Percentiles rank a stretch among this genome's conserved stretches.
Conservation (phyloP, 2,329 filamentous ascomycete species). For the Verruconis gallopava region DNA sequence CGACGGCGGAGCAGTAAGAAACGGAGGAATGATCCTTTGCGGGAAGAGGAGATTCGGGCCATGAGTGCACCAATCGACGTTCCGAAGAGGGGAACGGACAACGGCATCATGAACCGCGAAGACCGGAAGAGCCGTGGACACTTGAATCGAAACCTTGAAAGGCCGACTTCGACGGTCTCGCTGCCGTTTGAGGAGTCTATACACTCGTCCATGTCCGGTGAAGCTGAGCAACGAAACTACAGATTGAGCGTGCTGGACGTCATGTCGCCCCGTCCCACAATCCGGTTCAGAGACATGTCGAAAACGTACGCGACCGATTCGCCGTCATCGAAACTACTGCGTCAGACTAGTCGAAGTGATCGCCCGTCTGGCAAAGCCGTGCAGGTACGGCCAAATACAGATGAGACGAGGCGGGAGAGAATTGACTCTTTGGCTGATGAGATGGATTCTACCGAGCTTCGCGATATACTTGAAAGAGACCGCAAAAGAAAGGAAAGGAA, state of each 20-base stretch:
- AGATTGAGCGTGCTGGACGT: conserved; percentile 67
- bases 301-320: background rate
- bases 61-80: conserved; percentile 61
- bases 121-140: conserved; percentile 52
- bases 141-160: conserved; percentile 42
- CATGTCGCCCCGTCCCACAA: conserved; percentile 73
- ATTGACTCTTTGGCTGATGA: conserved; percentile 67
- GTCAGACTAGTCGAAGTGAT: conserved; percentile 4
- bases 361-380: background rate
- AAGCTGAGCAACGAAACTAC: conserved; percentile 64
- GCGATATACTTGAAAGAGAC: conserved; percentile 85
- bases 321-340: background rate
- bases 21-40: conserved; percentile 59
- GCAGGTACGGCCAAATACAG: background rate
- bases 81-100: conserved; percentile 42
- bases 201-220: conserved; percentile 61
- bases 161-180: conserved; percentile 59
- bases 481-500: conserved; percentile 66
- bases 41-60: conserved; percentile 79
- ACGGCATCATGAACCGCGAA: conserved; percentile 49
- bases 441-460: conserved; percentile 68
- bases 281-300: conserved; percentile 48
- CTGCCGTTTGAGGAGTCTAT: conserved; percentile 62
- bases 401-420: conserved; percentile 34
- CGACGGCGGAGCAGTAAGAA: conserved; percentile 62